phyloP scores from a whole-genome alignment of 495 filamentous ascomycete species.

The Pyrenopolyporus hunteri region DNA sequence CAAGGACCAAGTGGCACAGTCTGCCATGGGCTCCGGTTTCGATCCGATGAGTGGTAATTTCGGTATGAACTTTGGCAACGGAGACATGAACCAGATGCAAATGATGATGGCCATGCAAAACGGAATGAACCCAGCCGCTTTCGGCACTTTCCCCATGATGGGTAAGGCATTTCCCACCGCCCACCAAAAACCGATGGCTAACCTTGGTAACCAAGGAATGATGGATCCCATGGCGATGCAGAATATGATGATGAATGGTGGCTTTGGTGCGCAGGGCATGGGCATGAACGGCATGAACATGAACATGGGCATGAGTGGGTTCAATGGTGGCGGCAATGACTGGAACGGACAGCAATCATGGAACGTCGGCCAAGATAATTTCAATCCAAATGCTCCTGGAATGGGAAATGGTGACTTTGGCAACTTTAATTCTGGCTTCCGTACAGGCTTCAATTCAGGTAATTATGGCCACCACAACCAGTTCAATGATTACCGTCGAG shows the following conservation, averaged over 20 bases:
- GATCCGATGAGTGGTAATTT: constrained; percentile 61
- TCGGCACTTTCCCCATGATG: constrained; percentile 78
- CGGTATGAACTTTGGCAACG: constrained; percentile 69
- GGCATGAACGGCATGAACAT: constrained; percentile 92
- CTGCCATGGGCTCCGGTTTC: constrained; percentile 51
- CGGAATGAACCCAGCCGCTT: constrained; percentile 68
- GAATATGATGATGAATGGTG: constrained; percentile 82
- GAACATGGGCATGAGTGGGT: constrained; percentile 86
- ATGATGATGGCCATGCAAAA: constrained; percentile 76
- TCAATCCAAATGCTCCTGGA: constrained; percentile 74
- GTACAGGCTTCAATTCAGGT: constrained; percentile 62
- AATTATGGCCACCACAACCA: constrained; percentile 65
- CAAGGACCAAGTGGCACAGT: constrained; percentile 43
- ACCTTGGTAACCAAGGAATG: constrained; percentile 63
- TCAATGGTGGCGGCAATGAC: constrained; percentile 68
- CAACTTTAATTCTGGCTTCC: constrained; percentile 77
- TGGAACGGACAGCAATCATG: constrained; percentile 74
- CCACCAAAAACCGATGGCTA: constrained; percentile 20
- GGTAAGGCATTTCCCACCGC: constrained; percentile 61
- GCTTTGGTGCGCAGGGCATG: constrained; percentile 79
- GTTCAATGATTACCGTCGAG: constrained; percentile 70
- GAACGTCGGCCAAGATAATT: constrained; percentile 77
- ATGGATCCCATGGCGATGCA: constrained; percentile 93
- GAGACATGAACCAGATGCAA: constrained; percentile 75
- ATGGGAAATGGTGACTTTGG: constrained; percentile 83